Conservation (phyloP, 768 basidiomycete genomes). For the Lentinula sp. region DNA sequence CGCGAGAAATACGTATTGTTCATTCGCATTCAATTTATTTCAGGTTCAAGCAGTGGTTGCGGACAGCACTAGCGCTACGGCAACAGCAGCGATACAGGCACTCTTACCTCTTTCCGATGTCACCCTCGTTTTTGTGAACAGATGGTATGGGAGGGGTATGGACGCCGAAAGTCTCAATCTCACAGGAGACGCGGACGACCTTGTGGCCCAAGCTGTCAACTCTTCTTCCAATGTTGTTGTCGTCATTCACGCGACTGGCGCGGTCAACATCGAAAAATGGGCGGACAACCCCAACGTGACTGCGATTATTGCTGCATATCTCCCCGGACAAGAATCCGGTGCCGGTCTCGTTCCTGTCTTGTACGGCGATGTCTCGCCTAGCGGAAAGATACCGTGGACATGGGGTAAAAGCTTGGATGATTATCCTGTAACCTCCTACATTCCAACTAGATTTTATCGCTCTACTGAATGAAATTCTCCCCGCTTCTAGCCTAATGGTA, state of each 20-base stretch:
- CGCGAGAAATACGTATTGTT: no score
- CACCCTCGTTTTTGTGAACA: background rate
- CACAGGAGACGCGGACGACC: constrained; percentile 26
- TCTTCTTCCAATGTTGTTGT: constrained; percentile 27
- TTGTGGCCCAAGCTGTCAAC: constrained; percentile 27
- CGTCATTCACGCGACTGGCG: constrained; percentile 33
- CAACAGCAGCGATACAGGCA: background rate
- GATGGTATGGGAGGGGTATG: background rate
- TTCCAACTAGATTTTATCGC: constrained; percentile 20
- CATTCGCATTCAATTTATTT: background rate
- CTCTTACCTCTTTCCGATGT: background rate
- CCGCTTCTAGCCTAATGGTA: background rate
- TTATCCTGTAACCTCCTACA: constrained; percentile 26
- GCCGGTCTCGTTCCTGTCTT: constrained; percentile 46
- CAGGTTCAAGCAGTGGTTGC: background rate
- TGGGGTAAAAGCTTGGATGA: constrained; percentile 39
- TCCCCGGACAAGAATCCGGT: constrained; percentile 45
- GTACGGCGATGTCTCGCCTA: constrained; percentile 45
- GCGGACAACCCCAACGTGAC: constrained; percentile 32
- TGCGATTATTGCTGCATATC: constrained; percentile 26
- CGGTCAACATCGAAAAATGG: constrained; percentile 27
- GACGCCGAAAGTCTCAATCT: constrained; percentile 22
- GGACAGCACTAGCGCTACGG: background rate
- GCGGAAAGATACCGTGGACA: constrained; percentile 46
- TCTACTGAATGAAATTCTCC: background rate